Evolutionary conservation across 2,329 filamentous ascomycete species (phyloP).

Genomic region (Chaetomiaceae sp.): DNA sequence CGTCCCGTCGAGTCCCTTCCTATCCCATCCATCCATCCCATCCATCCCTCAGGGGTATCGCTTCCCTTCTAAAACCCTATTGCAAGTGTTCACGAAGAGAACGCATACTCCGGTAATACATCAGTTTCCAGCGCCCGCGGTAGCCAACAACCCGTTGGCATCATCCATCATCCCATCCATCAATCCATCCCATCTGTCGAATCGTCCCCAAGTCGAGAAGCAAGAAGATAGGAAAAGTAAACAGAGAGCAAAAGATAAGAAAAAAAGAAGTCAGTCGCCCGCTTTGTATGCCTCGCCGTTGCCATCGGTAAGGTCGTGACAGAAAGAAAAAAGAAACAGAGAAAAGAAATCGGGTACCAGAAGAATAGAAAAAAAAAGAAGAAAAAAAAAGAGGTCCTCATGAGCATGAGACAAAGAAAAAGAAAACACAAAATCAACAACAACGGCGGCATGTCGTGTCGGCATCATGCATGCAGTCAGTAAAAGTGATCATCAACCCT

Average conservation of each 20-base stretch:
- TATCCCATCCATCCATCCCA: constrained; percentile 4
- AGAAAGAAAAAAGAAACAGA: constrained; percentile 12
- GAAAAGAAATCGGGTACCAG: constrained; percentile 17
- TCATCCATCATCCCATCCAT: constrained; percentile 9
- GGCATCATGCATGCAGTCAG: constrained; percentile 26
- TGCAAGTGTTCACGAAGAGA: constrained; percentile 18
- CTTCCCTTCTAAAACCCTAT: constrained; percentile 22
- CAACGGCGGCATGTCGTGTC: constrained; percentile 19
- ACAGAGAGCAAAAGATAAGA: constrained; percentile 16
- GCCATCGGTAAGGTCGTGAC: constrained; percentile 12
- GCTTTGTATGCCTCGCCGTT: constrained; percentile 16
- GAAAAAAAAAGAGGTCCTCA: not conserved
- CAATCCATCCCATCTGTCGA: not conserved
- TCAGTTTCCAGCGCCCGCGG: constrained; percentile 6
- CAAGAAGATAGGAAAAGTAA: constrained; percentile 17
- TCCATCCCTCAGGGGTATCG: constrained; percentile 17
- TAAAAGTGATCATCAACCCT: constrained; percentile 11
- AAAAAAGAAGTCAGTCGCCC: constrained; percentile 13
- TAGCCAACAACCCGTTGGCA: constrained; percentile 9
- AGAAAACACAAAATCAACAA: constrained; percentile 1
- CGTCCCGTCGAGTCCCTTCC: not conserved
- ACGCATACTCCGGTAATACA: constrained; percentile 18
- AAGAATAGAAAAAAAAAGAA: not conserved
- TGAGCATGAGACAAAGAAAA: constrained; percentile 2
- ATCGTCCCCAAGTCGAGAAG: constrained; percentile 8